These are phyloP conservation scores for Pichia sp. DNA, from an alignment of 1,139 yeast genomes.

Conservation along the genomic window DNA sequence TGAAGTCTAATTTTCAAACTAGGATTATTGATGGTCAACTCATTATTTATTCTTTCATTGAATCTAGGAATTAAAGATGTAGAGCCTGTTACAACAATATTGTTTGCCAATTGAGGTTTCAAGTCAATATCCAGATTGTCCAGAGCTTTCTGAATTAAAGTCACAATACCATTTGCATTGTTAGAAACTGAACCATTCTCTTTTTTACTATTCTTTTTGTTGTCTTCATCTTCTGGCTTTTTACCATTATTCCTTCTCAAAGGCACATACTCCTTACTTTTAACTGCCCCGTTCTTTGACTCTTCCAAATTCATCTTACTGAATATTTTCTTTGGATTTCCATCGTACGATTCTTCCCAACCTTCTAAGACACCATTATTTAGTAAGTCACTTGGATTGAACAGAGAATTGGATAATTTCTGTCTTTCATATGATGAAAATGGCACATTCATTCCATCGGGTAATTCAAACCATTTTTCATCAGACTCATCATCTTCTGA, in stretches of 20 bases:
- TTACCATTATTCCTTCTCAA: conserved; percentile 49
- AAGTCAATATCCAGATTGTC: conserved; percentile 78
- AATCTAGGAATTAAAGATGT: conserved; percentile 81
- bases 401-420: conserved; percentile 64
- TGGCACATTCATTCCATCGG: conserved; percentile 53
- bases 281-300: conserved; percentile 15
- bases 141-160: conserved; percentile 62
- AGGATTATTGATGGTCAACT: conserved; percentile 66
- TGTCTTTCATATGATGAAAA: conserved; percentile 53
- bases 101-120: conserved; percentile 84
- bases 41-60: conserved; percentile 72
- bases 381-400: conserved; percentile 44
- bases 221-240: conserved; percentile 21
- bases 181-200: not conserved
- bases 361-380: conserved; percentile 21
- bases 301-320: conserved; percentile 13
- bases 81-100: conserved; percentile 89
- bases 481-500: conserved; percentile 9
- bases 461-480: conserved; percentile 67
- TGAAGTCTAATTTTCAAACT: conserved; percentile 88
- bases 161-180: conserved; percentile 35
- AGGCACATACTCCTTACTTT: conserved; percentile 57
- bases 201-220: conserved; percentile 13
- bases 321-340: conserved; percentile 20
- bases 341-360: conserved; percentile 23